Conservation (phyloP, 2,329 filamentous ascomycete species). For the Aspergillus sp. region DNA sequence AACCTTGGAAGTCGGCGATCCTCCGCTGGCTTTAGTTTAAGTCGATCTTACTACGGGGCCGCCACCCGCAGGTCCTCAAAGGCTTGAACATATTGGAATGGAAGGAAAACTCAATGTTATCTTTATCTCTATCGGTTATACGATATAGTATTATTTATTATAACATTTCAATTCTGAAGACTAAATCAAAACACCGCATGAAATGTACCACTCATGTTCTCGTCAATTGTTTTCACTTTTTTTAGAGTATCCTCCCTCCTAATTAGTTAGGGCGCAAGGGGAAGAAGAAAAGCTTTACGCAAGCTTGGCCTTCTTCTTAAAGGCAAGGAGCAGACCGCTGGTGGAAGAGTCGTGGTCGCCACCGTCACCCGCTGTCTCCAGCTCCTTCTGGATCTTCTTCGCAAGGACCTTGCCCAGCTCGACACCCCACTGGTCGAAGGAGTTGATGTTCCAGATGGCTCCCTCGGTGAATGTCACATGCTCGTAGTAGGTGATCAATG, state of each 20-base stretch:
- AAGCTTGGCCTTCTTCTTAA: constrained; percentile 72
- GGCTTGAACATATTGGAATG: not conserved
- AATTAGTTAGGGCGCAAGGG: not conserved
- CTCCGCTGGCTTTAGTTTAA: constrained; percentile 1
- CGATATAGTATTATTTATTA: not conserved
- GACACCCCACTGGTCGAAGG: constrained; percentile 99
- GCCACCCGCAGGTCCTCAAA: not conserved
- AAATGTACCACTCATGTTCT: constrained; percentile 20
- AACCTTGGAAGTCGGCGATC: constrained; percentile 4
- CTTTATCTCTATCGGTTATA: not conserved
- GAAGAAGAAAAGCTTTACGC: constrained; percentile 22
- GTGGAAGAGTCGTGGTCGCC: constrained; percentile 82
- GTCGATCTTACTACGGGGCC: not conserved
- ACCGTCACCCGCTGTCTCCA: constrained; percentile 71
- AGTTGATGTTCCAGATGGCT: constrained; percentile 99
- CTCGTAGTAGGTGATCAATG: constrained; percentile 98
- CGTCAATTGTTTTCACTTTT: constrained; percentile 15
- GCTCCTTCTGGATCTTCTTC: constrained; percentile 84
- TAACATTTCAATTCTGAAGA: not conserved
- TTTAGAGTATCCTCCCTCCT: not conserved
- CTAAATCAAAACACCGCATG: constrained; percentile 12
- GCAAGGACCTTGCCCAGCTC: constrained; percentile 95
- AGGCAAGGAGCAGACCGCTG: constrained; percentile 82
- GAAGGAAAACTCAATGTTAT: not conserved
- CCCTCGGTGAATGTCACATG: constrained; percentile 98